phyloP scores from a whole-genome alignment of 2,329 filamentous ascomycete species.

The Fusarium drepaniforme region DNA sequence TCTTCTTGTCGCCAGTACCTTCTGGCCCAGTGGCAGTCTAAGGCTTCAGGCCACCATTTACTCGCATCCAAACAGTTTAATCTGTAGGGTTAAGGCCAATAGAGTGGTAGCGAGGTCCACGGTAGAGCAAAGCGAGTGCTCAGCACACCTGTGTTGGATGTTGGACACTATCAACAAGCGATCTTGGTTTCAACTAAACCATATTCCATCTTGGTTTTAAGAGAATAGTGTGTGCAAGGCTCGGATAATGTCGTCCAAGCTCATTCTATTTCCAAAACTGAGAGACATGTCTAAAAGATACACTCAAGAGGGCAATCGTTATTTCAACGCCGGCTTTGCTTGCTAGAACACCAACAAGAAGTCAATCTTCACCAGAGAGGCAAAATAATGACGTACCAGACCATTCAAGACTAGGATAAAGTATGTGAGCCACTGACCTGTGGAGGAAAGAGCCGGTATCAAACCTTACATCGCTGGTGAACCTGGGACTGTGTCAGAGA shows the following conservation, averaged over 20 bases:
- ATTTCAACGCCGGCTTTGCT: background rate
- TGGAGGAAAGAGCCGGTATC: background rate
- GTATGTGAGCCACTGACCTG: background rate
- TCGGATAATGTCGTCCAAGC: background rate
- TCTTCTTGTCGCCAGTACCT: no score
- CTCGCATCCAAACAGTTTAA: no score
- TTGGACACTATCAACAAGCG: no score
- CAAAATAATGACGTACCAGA: background rate
- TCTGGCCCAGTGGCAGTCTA: no score
- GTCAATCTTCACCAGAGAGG: background rate
- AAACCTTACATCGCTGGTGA: background rate
- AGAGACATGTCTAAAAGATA: background rate
- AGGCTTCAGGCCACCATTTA: no score
- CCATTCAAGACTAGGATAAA: background rate
- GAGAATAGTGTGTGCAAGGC: background rate
- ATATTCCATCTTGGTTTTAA: background rate
- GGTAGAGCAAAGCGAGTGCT: no score
- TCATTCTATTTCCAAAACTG: no score
- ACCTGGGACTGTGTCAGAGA: background rate
- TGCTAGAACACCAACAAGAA: background rate
- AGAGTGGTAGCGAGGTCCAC: no score
- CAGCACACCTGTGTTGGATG: no score
- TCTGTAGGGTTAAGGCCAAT: no score
- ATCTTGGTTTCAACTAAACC: background rate
- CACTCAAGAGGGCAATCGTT: background rate